phyloP scores from a whole-genome alignment of 495 filamentous ascomycete species.

The Hypoxylon rickii region DNA sequence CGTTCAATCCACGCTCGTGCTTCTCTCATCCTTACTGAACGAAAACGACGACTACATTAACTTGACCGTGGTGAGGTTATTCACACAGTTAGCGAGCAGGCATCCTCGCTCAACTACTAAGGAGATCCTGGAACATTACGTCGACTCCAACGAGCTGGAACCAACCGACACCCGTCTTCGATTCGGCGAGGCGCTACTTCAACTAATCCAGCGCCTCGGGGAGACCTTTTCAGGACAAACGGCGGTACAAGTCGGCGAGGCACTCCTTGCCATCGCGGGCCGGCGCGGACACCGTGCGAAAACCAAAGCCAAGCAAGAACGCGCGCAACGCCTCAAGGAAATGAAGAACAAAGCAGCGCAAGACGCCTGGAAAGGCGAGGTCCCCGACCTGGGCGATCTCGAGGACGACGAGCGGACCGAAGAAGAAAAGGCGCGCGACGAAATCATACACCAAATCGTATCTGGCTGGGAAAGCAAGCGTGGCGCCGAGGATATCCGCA shows the following conservation, averaged over 20 bases:
- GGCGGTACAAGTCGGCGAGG: slow-evolving; percentile 60
- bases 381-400: slow-evolving; percentile 52
- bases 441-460: slow-evolving; percentile 66
- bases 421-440: slow-evolving; percentile 55
- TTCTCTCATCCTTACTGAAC: slow-evolving; percentile 68
- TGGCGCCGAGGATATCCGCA: slow-evolving; percentile 73
- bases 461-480: slow-evolving; percentile 73
- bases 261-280: slow-evolving; percentile 68
- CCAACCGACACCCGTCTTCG: slow-evolving; percentile 69
- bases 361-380: slow-evolving; percentile 58
- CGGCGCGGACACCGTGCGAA: slow-evolving; percentile 63
- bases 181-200: slow-evolving; percentile 73
- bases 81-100: slow-evolving; percentile 64
- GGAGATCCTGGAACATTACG: slow-evolving; percentile 70
- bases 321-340: slow-evolving; percentile 50
- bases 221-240: slow-evolving; percentile 63
- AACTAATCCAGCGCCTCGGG: slow-evolving; percentile 69
- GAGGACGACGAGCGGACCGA: slow-evolving; percentile 49
- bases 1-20: slow-evolving; percentile 66
- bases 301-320: slow-evolving; percentile 54
- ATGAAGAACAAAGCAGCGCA: slow-evolving; percentile 55
- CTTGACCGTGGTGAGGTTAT: slow-evolving; percentile 68
- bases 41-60: slow-evolving; percentile 79
- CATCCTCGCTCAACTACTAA: slow-evolving; percentile 69
- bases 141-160: slow-evolving; percentile 63